A percentile compares a stretch with the other conserved stretches of the same genome.
These are phyloP conservation scores for Zea luxurians DNA, from an alignment of 176 grass and related monocot species.

Conservation along the genomic window DNA sequence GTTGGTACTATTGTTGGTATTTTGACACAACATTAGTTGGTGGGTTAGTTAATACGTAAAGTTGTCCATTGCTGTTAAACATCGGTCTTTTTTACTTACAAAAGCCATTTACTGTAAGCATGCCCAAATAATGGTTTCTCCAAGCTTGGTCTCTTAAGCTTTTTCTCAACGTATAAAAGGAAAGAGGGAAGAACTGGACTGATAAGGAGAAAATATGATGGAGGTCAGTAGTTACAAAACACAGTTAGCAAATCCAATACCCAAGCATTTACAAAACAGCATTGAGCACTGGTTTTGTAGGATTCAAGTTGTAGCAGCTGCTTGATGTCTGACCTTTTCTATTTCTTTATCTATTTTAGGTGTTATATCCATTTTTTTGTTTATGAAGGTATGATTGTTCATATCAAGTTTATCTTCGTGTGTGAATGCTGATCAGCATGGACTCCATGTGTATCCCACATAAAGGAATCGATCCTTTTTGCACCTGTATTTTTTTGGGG, in stretches of 20 bases:
- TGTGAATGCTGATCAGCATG: neutral
- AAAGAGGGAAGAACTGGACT: neutral
- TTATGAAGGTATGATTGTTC: slow-evolving; percentile 4
- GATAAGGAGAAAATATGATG: neutral
- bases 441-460: neutral
- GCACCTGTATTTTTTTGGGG: slow-evolving; percentile 4
- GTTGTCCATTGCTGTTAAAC: neutral
- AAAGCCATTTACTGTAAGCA: neutral
- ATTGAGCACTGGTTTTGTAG: neutral
- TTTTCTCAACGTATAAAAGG: neutral
- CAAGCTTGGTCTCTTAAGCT: neutral
- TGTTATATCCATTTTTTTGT: neutral
- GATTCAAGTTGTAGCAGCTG: neutral
- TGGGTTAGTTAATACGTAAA: slow-evolving; percentile 5
- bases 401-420: slow-evolving; percentile 26
- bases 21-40: neutral
- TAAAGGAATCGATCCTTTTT: slow-evolving; percentile 12
- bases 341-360: neutral
- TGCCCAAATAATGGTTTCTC: neutral
- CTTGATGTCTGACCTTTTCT: neutral
- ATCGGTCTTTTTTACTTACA: neutral
- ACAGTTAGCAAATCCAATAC: slow-evolving; percentile 7
- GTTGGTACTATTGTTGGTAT: neutral
- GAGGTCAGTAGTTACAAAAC: neutral
- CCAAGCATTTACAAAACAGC: neutral